Conservation (phyloP, 164 flowering plant genomes). For the Magnolia changhungtana region DNA sequence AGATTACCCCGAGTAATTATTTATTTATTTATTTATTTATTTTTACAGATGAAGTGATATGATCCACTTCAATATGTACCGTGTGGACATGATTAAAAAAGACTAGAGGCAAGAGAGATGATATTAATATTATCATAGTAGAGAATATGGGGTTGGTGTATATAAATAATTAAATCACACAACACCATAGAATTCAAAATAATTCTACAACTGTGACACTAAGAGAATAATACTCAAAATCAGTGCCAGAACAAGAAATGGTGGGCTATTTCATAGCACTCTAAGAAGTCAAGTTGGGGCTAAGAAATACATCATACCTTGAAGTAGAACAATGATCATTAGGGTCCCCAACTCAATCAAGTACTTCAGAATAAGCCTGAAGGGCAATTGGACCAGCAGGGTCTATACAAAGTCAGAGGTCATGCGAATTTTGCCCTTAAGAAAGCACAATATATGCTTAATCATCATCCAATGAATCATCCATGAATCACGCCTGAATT, state of each 20-base stretch:
- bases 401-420: neutral
- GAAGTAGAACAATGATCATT: neutral
- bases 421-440: neutral
- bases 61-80: too few relatives aligned
- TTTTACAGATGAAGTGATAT: too few relatives aligned
- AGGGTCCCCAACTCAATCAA: neutral
- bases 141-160: too few relatives aligned
- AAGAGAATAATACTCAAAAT: neutral
- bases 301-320: neutral
- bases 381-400: neutral
- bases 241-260: neutral
- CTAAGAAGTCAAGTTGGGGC: neutral
- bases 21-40: too few relatives aligned
- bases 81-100: too few relatives aligned
- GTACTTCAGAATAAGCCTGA: neutral
- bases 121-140: too few relatives aligned
- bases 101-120: too few relatives aligned
- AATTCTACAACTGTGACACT: neutral
- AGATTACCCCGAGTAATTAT: too few relatives aligned
- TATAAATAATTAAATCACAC: too few relatives aligned
- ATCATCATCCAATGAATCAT: neutral
- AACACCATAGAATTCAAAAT: neutral
- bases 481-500: neutral
- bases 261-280: conserved; percentile 2
- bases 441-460: neutral